These are phyloP conservation scores for Jaenimonas drosophilae DNA, from an alignment of 208 protist species.

Conservation along the genomic window DNA sequence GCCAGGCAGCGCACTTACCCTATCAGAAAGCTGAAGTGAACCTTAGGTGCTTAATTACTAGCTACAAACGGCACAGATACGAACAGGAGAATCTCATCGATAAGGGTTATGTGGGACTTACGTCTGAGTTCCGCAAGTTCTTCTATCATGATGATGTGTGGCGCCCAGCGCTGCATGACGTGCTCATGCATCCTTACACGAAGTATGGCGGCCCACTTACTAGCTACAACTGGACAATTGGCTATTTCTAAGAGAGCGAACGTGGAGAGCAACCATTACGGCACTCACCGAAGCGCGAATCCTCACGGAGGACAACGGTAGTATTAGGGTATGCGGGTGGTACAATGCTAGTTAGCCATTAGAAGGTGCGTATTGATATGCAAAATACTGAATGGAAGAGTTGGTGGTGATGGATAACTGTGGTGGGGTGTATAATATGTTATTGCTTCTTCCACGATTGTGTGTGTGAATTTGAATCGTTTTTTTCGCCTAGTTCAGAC, in stretches of 20 bases:
- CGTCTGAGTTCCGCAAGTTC: constrained; percentile 86
- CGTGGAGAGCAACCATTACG: too few relatives aligned
- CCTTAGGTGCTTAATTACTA: constrained; percentile 60
- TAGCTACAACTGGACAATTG: constrained; percentile 89
- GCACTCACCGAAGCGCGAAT: too few relatives aligned
- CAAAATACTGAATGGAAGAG: too few relatives aligned
- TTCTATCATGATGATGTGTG: constrained; percentile 91
- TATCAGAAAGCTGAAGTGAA: constrained; percentile 86
- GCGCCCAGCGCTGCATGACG: constrained; percentile 78
- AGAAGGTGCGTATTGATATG: too few relatives aligned
- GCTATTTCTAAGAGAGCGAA: constrained; percentile 53
- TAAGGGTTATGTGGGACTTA: constrained; percentile 87
- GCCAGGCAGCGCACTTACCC: constrained; percentile 68
- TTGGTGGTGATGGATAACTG: too few relatives aligned
- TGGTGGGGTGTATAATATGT: too few relatives aligned
- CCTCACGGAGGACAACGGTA: too few relatives aligned
- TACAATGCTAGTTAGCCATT: too few relatives aligned
- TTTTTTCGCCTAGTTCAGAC: too few relatives aligned
- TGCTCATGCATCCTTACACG: constrained; percentile 80
- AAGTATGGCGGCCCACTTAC: constrained; percentile 77
- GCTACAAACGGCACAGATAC: constrained; percentile 83
- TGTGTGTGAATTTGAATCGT: too few relatives aligned
- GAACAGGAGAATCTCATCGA: constrained; percentile 86
- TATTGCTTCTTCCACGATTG: too few relatives aligned
- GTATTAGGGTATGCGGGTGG: too few relatives aligned